These are phyloP conservation scores for Teunomyces tritomae DNA, from an alignment of 805 yeast species.

Conservation along the genomic window DNA sequence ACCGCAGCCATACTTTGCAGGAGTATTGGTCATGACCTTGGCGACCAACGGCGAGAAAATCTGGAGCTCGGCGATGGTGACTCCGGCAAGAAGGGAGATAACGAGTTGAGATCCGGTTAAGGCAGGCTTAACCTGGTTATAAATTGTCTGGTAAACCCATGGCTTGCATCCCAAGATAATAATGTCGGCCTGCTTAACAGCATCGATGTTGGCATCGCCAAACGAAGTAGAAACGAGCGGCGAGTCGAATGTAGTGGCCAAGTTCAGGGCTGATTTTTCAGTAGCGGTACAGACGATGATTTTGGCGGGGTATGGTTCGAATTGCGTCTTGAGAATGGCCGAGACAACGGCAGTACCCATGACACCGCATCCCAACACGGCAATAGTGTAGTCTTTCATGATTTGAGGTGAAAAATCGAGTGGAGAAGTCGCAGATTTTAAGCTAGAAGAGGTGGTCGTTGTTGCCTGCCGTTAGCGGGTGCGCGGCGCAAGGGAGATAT, in stretches of 20 bases:
- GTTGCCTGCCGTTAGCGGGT: conserved; percentile 4
- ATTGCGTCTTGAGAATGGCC: conserved; percentile 58
- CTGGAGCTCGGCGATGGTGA: conserved; percentile 70
- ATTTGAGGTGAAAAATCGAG: background rate
- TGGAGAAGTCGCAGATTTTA: background rate
- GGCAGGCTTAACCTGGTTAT: conserved; percentile 46
- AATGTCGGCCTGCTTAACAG: conserved; percentile 64
- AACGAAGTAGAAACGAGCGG: conserved; percentile 50
- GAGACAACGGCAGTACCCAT: conserved; percentile 92
- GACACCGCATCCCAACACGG: conserved; percentile 90
- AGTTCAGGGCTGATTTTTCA: conserved; percentile 42
- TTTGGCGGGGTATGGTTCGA: conserved; percentile 59
- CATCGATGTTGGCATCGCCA: conserved; percentile 46
- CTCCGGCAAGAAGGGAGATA: conserved; percentile 88
- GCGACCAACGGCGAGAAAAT: conserved; percentile 60
- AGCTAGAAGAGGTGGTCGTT: background rate
- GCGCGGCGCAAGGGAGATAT: background rate
- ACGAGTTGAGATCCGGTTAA: conserved; percentile 55
- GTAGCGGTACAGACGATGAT: conserved; percentile 78
- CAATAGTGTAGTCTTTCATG: conserved; percentile 51
- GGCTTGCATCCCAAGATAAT: conserved; percentile 90
- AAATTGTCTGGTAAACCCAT: conserved; percentile 61
- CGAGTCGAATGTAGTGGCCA: conserved; percentile 42
- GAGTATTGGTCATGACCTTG: conserved; percentile 97
- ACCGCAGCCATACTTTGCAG: conserved; percentile 89